Evolutionary conservation across 23 red algal genomes (phyloP).

Genomic region (Gracilaria gracilis): DNA sequence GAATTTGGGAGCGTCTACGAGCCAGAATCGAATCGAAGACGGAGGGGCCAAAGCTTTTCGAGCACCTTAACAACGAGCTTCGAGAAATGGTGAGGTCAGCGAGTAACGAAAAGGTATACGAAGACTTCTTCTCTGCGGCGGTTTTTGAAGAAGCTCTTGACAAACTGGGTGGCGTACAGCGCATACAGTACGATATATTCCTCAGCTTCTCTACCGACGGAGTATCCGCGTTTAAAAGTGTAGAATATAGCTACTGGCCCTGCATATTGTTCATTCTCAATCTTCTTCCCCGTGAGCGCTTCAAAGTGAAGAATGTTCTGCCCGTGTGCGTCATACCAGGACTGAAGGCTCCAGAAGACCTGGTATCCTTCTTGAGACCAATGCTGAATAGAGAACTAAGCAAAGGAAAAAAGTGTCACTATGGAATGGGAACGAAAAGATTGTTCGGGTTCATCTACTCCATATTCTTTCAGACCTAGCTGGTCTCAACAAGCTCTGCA

Average conservation of each 20-base stretch:
- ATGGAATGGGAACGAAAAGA: not conserved
- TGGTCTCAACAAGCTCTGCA: not conserved
- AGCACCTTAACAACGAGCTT: not conserved
- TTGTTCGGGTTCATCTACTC: not conserved
- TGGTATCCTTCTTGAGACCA: not conserved
- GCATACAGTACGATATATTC: not conserved
- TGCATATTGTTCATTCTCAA: conserved; percentile 2
- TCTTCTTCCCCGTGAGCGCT: not conserved
- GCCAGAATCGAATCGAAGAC: not conserved
- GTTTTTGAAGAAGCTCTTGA: not conserved
- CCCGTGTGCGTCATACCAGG: not conserved
- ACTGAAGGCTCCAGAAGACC: not conserved
- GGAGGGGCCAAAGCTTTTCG: not conserved
- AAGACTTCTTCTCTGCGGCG: not conserved
- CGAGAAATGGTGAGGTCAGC: too few relatives aligned
- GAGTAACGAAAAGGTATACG: too few relatives aligned
- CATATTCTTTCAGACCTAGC: not conserved
- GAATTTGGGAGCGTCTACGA: not conserved
- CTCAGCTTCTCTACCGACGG: conserved; percentile 16
- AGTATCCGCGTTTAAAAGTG: conserved; percentile 11
- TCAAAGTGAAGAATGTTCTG: not conserved
- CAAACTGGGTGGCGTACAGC: not conserved
- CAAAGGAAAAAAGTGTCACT: too few relatives aligned
- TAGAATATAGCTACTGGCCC: conserved; percentile 17
- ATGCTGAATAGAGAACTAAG: too few relatives aligned